Evolutionary conservation across 345 rosid genomes (phyloP), one percentile per base, ranked within the genome.

Genomic region (Linum usitatissimum): DNA sequence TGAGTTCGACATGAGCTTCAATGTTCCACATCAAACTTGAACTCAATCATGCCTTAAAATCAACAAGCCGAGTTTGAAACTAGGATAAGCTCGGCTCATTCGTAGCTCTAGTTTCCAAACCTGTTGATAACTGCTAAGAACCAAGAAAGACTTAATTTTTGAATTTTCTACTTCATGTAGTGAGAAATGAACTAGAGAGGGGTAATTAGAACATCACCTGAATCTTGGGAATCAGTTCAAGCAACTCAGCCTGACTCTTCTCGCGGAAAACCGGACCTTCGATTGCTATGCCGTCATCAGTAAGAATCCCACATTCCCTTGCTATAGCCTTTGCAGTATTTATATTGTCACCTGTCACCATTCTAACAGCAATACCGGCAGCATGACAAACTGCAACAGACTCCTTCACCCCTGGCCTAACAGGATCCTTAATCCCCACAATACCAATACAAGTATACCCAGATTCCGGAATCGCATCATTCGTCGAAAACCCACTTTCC

Each of bases 321-420:
- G 96, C 98, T 55, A 91, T 91, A 20, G 96, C 96, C 67, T 82
- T 85, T 3, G 98, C 98, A 14, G 98, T 88, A 76, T 85, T 88
- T 56, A 91, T 88, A 61, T 91, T 88, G 71, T 88, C 98, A 60
- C 98, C 98, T 0, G 98, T 91, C 64, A 88, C 98, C 98, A 91
- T 91, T 59, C 96, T 77, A n/a, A 91, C 95, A 5, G 86, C 79
- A 70, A 91, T 85, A 60, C 96, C 98, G 61, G 91, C 98, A 9
- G 95, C 67, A 61, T 85, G 96, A 73, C 98, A 91, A 58, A 76
- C 69, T 45, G 90, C 87, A 66, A 91, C 95, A 34, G 98, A 88
- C 53, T 91, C 89, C 77, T 82, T 91, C 21, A 91, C 98, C 20
- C 96, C 96, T 36, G 92, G 90, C 72, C 98, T 91, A 71, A 91